A percentile compares a stretch with the other conserved stretches of the same genome.
phyloP scores from a whole-genome alignment of 139 green algal genomes.

The Protoeuglena noctilucae region DNA sequence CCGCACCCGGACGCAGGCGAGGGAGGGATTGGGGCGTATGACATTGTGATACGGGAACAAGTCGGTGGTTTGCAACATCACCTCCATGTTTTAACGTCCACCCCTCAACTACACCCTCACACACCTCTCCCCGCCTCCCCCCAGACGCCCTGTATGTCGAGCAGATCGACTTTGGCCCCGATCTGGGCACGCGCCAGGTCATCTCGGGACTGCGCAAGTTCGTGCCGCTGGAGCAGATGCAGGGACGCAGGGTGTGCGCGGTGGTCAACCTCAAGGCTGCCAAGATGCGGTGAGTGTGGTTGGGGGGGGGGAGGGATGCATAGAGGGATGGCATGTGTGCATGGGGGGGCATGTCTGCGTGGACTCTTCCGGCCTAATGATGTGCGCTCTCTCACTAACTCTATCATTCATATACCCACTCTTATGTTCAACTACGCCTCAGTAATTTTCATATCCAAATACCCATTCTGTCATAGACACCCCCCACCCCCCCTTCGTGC shows the following conservation, averaged over 20 bases:
- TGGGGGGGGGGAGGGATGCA: not conserved
- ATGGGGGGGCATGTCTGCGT: not conserved
- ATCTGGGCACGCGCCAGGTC: conserved; percentile 49
- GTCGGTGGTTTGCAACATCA: too few species aligned
- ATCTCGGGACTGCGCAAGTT: conserved; percentile 87
- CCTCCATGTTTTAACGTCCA: too few species aligned
- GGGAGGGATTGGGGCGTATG: too few species aligned
- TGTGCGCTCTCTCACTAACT: not conserved
- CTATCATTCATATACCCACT: not conserved
- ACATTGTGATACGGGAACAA: too few species aligned
- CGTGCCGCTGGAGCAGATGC: conserved; percentile 67
- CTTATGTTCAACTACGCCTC: not conserved
- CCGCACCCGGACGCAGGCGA: conserved; percentile 74
- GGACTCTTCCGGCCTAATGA: too few species aligned
- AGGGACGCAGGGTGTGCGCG: conserved; percentile 49
- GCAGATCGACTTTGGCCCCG: conserved; percentile 88
- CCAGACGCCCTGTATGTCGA: conserved; percentile 87
- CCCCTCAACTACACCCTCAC: too few species aligned
- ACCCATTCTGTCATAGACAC: not conserved
- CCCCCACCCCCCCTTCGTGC: not conserved
- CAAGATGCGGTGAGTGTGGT: conserved; percentile 67
- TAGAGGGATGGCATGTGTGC: not conserved
- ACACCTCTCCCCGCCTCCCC: too few species aligned
- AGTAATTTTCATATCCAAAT: not conserved
- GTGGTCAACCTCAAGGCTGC: conserved; percentile 91